A percentile compares a stretch with the other conserved stretches of the same genome.
Conservation (phyloP, 23 red algal genomes). For the Gracilaria gracilis region DNA sequence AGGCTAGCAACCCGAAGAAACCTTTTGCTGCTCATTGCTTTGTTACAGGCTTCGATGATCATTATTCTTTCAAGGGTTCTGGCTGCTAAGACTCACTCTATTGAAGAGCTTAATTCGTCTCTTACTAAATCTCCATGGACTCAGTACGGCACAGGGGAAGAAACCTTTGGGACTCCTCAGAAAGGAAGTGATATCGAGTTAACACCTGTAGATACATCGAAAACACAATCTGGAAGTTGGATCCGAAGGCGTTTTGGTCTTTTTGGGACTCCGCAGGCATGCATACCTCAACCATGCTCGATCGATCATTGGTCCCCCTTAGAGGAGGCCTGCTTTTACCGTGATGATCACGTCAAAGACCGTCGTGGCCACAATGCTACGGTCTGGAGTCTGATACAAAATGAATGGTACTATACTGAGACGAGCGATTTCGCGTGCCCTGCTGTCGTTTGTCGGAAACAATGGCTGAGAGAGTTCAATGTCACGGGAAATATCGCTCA, state of each 20-base stretch:
- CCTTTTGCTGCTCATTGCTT: background rate
- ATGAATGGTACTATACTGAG: conserved; percentile 46
- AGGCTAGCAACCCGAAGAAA: conserved; percentile 20
- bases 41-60: background rate
- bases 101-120: background rate
- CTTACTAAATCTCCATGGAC: background rate
- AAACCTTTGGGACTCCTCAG: background rate
- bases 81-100: background rate
- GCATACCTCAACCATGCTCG: background rate
- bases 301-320: conserved; percentile 36
- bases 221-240: background rate
- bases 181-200: background rate
- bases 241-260: background rate
- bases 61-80: background rate
- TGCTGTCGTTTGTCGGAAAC: conserved; percentile 37
- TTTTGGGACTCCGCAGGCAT: background rate
- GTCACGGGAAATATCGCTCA: background rate
- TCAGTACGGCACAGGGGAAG: background rate
- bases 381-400: conserved; percentile 43
- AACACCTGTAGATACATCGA: background rate
- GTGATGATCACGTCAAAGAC: conserved; percentile 49
- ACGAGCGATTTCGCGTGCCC: conserved; percentile 45
- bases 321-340: conserved; percentile 31
- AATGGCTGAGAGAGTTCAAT: conserved; percentile 43
- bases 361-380: conserved; percentile 48